Percentiles rank a stretch among this genome's conserved stretches.
phyloP scores from a whole-genome alignment of 1,284 basidiomycete species.

The Ceratorhiza oryzae-sativae region DNA sequence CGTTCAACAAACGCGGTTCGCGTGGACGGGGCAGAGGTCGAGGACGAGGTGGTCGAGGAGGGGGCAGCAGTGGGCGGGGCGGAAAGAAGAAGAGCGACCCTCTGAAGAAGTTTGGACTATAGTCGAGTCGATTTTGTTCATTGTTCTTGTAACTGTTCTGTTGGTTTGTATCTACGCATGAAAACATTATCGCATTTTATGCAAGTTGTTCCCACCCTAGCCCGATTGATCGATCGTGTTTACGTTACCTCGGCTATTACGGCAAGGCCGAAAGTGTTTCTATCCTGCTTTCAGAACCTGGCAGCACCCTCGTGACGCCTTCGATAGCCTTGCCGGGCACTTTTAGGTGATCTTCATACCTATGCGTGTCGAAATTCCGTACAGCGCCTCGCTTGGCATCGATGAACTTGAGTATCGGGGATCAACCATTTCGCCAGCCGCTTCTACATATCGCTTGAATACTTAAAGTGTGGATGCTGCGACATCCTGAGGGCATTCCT shows the following conservation, averaged over 20 bases:
- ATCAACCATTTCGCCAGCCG: too few species aligned
- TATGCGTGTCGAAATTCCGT: too few species aligned
- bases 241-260: background rate
- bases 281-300: too few species aligned
- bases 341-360: too few species aligned
- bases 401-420: too few species aligned
- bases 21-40: constrained; percentile 57
- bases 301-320: background rate
- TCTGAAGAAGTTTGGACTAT: constrained; percentile 72
- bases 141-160: background rate
- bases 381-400: background rate
- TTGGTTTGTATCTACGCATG: background rate
- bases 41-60: constrained; percentile 59
- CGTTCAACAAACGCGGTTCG: constrained; percentile 67
- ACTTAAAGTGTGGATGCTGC: background rate
- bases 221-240: background rate
- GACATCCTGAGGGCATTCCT: background rate
- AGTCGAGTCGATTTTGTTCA: constrained; percentile 34
- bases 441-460: background rate
- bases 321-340: too few species aligned
- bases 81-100: constrained; percentile 76
- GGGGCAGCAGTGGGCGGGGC: constrained; percentile 53
- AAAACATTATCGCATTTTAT: background rate
- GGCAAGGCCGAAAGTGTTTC: background rate
- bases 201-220: background rate